These are phyloP conservation scores for Hydnomerulius pinastri DNA, from an alignment of 768 basidiomycete genomes.

Conservation along the genomic window DNA sequence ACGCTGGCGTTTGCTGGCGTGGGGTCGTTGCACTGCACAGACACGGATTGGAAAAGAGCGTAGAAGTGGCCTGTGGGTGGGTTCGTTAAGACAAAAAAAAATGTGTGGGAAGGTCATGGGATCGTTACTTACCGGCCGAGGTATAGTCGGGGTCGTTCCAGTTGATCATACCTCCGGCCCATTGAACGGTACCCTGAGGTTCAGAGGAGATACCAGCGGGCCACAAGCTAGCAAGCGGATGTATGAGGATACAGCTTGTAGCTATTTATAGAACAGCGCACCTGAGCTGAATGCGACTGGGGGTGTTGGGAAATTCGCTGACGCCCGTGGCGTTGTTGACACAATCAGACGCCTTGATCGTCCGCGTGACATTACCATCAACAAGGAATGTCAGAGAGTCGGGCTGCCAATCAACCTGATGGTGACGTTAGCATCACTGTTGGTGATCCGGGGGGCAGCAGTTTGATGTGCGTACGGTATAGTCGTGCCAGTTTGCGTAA, in stretches of 20 bases:
- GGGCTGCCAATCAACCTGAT: slow-evolving; percentile 80
- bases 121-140: slow-evolving; percentile 49
- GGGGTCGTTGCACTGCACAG: slow-evolving; percentile 63
- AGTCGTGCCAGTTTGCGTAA: slow-evolving; percentile 72
- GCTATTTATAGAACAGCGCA: slow-evolving; percentile 26
- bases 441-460: background rate
- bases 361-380: slow-evolving; percentile 73
- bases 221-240: slow-evolving; percentile 55
- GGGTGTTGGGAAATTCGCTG: slow-evolving; percentile 71
- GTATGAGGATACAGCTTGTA: background rate
- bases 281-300: slow-evolving; percentile 81
- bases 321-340: slow-evolving; percentile 53
- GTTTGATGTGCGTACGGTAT: slow-evolving; percentile 52
- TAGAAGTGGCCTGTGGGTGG: slow-evolving; percentile 63
- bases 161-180: slow-evolving; percentile 84
- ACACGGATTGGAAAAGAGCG: slow-evolving; percentile 59
- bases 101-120: background rate
- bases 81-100: slow-evolving; percentile 3
- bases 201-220: slow-evolving; percentile 70
- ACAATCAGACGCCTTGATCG: slow-evolving; percentile 60
- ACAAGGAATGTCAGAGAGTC: slow-evolving; percentile 65
- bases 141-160: slow-evolving; percentile 79
- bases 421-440: background rate
- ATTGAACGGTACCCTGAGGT: slow-evolving; percentile 70
- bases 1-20: slow-evolving; percentile 42